Conservation (phyloP, 2,329 filamentous ascomycete species). For the Coniosporium tulheliwenetii region DNA sequence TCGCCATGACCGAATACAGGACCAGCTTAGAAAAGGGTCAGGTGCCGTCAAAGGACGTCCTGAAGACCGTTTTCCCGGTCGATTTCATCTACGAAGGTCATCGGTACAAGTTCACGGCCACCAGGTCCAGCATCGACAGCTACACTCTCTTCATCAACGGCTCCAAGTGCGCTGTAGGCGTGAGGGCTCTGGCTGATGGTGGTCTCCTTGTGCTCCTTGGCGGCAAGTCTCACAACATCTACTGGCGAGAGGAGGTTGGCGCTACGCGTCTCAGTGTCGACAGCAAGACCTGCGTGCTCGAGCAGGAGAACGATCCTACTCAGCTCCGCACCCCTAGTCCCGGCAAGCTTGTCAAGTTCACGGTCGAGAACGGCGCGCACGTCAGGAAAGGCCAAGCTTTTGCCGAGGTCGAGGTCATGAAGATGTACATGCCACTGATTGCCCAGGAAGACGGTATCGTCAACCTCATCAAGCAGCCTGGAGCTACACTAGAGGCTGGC, state of each 20-base stretch:
- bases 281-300: constrained; percentile 92
- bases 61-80: constrained; percentile 94
- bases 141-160: constrained; percentile 99
- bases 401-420: constrained; percentile 99
- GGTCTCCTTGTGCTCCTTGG: constrained; percentile 81
- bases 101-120: constrained; percentile 97
- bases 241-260: constrained; percentile 98
- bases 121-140: constrained; percentile 78
- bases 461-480: constrained; percentile 97
- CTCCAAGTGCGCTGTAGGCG: constrained; percentile 85
- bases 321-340: constrained; percentile 89
- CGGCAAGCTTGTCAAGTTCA: constrained; percentile 96
- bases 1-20: constrained; percentile 73
- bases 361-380: constrained; percentile 88
- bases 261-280: constrained; percentile 92
- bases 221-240: constrained; percentile 92
- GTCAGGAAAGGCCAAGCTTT: constrained; percentile 84
- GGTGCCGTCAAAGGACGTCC: constrained; percentile 86
- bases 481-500: constrained; percentile 91
- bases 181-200: constrained; percentile 84
- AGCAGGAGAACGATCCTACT: constrained; percentile 98
- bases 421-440: constrained; percentile 99
- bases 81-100: constrained; percentile 97
- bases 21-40: constrained; percentile 90
- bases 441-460: constrained; percentile 92